Evolutionary conservation across 805 yeast species (phyloP), one percentile per base, ranked within the genome.

Genomic region (Lipomyces oligophaga): DNA sequence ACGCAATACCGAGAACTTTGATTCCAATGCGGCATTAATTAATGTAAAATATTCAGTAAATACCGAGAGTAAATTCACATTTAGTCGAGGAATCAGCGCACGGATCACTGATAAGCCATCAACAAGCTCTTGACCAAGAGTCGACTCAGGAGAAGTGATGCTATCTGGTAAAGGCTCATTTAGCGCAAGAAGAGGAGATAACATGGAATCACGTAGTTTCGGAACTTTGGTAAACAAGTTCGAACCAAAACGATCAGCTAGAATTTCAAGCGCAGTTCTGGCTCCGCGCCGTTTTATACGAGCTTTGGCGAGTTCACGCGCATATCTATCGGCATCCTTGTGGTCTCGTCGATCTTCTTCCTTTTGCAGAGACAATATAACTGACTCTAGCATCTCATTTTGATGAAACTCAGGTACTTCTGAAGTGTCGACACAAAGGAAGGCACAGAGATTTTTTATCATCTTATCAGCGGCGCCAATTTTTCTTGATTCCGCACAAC

Each of bases 371-470:
- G 96, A 86, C 43, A 89, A 67, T 10, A 90, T 82, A 11, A 69
- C 68, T 36, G 76, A 78, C 15, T 66, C 72, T 45, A 73, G 69
- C 11, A 67, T 65, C 31, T 76, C 75, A 57, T 85, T 84, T 36
- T 83, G 81, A 13, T 73, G 71, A 61, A 86, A 93, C 60, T 87
- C 97, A 2, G 98, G 98, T 26, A 90, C 96, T 62, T 89, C 97
- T 2, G 93, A 78, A 0, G 96, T 87, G 63, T 90, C 98, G 26
- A 89, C 96, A 68, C 98, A 93, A 41, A 93, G 63, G 62, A 90
- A 90, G 0, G 90, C 95, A 67, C 96, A 85, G 45, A 94, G 68
- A 61, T 93, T 93, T 63, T 86, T 90, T 35, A 86, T 78, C 54
- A 94, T 83, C 63, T 93, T 93, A 58, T 86, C 94, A 2, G 90